Base-by-base conservation (phyloP, 1,284 basidiomycete genomes). In the Volvariella volvacea region DNA sequence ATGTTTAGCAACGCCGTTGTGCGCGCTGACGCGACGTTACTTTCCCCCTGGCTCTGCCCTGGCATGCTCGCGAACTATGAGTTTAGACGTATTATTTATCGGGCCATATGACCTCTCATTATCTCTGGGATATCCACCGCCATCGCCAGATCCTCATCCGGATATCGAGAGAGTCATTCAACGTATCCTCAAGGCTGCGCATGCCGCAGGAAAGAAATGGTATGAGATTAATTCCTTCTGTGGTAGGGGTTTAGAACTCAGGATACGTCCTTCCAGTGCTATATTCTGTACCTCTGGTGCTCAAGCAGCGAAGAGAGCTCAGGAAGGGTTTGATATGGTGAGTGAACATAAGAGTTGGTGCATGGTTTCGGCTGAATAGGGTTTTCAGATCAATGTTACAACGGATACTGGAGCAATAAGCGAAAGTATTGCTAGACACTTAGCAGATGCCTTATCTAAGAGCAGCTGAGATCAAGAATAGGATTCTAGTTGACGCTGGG, bases 91-190 rank as follows among this genome's bases (percentile, higher is more conserved):
- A 7, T 50, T 68, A 9, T 83, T 86, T 63, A 78, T 87, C 45
- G 83, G 83, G 8, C 81, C 82, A 2, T 84, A 76, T 50, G 82
- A 84, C 54, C 68, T 84, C 36, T 81, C 80, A 3, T 68, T 80
- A 38, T 68, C 73, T 1, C 64, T 80, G 20, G 79, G 79, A 22
- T 77, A 73, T 54, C 70, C 76, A 1, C 58, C 76, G 10, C 81
- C 80, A 14, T 70, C 70, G 17, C 81, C 79, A 0, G 74, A 83
- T 52, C 77, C 77, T 1, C 76, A 81, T 50, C 75, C 79, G 0
- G 71, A 77, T 1, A 73, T 81, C 3, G 81, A 87, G 55, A 65
- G 69, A 39, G 62, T 77, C 3, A 83, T 88, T 36, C 74, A 82
- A 48, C 63, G 64, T 16, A 76, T 85, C 30, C 63, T 80, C 22